Evolutionary conservation across 1,139 yeast genomes (phyloP), one percentile per base, ranked within the genome.

Genomic region (Yamadazyma aaseri): DNA sequence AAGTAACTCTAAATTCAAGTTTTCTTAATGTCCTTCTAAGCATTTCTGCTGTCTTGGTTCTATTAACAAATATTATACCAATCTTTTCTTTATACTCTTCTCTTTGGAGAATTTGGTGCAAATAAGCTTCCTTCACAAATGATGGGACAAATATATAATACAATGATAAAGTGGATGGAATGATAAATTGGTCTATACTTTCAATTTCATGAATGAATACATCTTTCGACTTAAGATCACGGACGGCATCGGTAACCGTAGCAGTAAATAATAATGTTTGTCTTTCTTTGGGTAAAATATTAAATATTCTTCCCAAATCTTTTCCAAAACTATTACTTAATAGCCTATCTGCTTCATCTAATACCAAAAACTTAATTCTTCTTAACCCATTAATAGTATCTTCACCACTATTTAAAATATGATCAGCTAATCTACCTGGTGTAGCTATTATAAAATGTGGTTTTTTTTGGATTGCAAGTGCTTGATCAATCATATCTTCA

Each of bases 391-490:
- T 69, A 1, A 86, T 68, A 3, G 96, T 84, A 43, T 92, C 97
- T 38, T 86, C 95, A 11, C 97, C 97, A 55, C 94, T 85, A 51
- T 82, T 79, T 42, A 84, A 61, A 20, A 92, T 81, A 59, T 92
- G 97, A 55, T 87, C 96, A 0, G 98, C 98, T 42, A 92, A 65
- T 54, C 99, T 71, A 6, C 99, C 99, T 0, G 99, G 99, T 0
- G 99, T 92, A 1, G 98, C 98, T 45, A 92, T 83, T 21, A 92
- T 89, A 50, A 92, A 85, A 63, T 94, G 98, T 0, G 98, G 98
- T 49, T 81, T 79, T 38, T 73, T 76, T 53, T 86, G 94, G 26
- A 92, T 67, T 46, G 80, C 83, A 26, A 89, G 62, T 1, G 96
- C 85, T 60, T 92, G 98, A 31, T 82, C 72, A 10, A 89, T 81